phyloP scores from a whole-genome alignment of 2,329 filamentous ascomycete species.

The Colletotrichum somersetense region DNA sequence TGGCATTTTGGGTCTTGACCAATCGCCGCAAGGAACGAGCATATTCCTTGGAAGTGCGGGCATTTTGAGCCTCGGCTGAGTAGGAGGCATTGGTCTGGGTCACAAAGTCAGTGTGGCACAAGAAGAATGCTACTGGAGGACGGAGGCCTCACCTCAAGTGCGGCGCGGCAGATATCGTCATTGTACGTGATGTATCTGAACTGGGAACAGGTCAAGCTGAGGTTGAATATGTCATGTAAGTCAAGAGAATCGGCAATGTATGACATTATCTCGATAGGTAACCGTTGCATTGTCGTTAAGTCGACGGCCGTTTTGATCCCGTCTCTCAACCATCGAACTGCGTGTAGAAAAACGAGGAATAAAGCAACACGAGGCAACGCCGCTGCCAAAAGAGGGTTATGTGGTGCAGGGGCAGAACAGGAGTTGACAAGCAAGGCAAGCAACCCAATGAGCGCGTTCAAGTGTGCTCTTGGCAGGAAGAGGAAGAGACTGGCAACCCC shows the following conservation, averaged over 20 bases:
- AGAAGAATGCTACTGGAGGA: background rate
- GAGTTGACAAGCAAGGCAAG: background rate
- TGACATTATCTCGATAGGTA: conserved; percentile 76
- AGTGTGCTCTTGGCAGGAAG: background rate
- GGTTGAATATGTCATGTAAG: conserved; percentile 68
- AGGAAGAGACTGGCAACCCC: background rate
- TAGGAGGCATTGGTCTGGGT: conserved; percentile 43
- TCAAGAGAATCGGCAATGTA: conserved; percentile 67
- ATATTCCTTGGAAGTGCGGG: conserved; percentile 51
- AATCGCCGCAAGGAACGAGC: conserved; percentile 69
- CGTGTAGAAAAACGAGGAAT: background rate
- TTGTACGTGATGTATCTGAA: conserved; percentile 65
- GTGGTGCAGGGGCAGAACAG: background rate
- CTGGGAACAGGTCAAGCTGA: conserved; percentile 65
- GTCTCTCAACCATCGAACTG: conserved; percentile 9
- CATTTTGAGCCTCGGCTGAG: conserved; percentile 45
- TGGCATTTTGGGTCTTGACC: conserved; percentile 70
- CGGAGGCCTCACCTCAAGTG: conserved; percentile 65
- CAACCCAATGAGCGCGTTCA: background rate
- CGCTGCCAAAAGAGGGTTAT: background rate
- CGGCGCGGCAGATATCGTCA: conserved; percentile 67
- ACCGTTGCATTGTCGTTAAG: conserved; percentile 32
- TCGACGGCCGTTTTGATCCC: conserved; percentile 13
- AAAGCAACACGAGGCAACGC: background rate
- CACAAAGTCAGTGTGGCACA: conserved; percentile 42